Evolutionary conservation across 345 rosid species (phyloP).

Genomic region (Noccaea bulbosa): DNA sequence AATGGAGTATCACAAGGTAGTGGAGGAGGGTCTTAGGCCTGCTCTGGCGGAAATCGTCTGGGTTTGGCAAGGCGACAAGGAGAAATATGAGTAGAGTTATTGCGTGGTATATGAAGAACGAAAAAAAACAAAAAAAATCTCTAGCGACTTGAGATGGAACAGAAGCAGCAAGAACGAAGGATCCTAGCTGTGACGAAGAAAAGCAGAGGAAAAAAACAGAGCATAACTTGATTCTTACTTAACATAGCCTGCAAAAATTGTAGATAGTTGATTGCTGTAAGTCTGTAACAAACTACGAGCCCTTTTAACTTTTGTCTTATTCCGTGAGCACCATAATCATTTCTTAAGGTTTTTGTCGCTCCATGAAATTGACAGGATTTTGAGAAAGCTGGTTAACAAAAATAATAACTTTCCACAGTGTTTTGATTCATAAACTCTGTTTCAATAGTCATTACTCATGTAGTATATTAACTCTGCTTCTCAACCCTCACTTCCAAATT

Average conservation of each 20-base stretch:
- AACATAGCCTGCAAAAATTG: conserved; percentile 23
- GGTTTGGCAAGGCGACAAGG: conserved; percentile 72
- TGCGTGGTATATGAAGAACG: conserved; percentile 4
- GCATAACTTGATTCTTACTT: conserved; percentile 6
- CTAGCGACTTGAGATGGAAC: too few relatives aligned
- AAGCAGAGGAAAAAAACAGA: not conserved
- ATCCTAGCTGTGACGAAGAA: conserved; percentile 1
- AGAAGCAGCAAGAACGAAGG: conserved; percentile 20
- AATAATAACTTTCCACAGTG: not conserved
- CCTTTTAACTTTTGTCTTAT: conserved; percentile 3
- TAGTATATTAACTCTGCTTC: too few relatives aligned
- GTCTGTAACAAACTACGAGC: conserved; percentile 14
- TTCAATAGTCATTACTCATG: not conserved
- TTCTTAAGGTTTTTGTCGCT: not conserved
- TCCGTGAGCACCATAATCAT: not conserved
- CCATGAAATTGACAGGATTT: too few relatives aligned
- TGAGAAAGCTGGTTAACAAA: too few relatives aligned
- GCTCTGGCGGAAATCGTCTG: conserved; percentile 73
- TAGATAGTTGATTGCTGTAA: conserved; percentile 18
- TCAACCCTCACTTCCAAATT: too few relatives aligned
- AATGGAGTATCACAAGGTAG: conserved; percentile 63
- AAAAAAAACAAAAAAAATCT: conserved; percentile 6
- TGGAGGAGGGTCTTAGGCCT: conserved; percentile 68
- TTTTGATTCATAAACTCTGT: not conserved
- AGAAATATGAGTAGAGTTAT: conserved; percentile 40